These are phyloP conservation scores for Cadophora luteo-olivacea DNA, from an alignment of 2,329 filamentous ascomycete genomes.

Conservation along the genomic window DNA sequence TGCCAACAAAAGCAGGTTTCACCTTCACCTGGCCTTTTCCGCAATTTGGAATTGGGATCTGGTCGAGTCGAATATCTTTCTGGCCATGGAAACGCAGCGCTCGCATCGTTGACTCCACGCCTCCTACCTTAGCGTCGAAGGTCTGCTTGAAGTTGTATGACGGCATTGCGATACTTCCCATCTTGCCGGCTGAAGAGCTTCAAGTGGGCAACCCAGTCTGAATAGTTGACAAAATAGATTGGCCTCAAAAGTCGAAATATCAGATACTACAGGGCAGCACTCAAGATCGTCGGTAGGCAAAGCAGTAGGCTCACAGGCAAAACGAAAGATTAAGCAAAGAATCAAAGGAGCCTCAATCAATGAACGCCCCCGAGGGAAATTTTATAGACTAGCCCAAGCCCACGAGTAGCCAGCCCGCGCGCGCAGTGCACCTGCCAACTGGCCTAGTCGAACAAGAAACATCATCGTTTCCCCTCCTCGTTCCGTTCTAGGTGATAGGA, in stretches of 20 bases:
- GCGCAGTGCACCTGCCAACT: not conserved
- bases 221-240: no score
- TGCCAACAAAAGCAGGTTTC: slow-evolving; percentile 42
- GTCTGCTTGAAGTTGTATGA: slow-evolving; percentile 19
- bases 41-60: slow-evolving; percentile 49
- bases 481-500: not conserved
- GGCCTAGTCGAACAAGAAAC: not conserved
- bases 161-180: slow-evolving; percentile 12
- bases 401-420: not conserved
- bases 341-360: not conserved
- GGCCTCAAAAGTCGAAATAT: no score
- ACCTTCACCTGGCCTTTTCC: slow-evolving; percentile 34
- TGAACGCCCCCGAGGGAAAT: not conserved
- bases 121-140: slow-evolving; percentile 10
- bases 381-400: not conserved
- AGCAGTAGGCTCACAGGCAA: not conserved
- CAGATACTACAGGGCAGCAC: not conserved
- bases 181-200: not conserved
- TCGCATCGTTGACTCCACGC: slow-evolving; percentile 48
- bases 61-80: slow-evolving; percentile 60
- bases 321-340: not conserved
- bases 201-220: not conserved
- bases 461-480: not conserved
- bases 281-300: not conserved
- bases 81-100: slow-evolving; percentile 61